These are phyloP conservation scores for Psilocybe sp. DNA, from an alignment of 768 basidiomycete species.

Conservation along the genomic window DNA sequence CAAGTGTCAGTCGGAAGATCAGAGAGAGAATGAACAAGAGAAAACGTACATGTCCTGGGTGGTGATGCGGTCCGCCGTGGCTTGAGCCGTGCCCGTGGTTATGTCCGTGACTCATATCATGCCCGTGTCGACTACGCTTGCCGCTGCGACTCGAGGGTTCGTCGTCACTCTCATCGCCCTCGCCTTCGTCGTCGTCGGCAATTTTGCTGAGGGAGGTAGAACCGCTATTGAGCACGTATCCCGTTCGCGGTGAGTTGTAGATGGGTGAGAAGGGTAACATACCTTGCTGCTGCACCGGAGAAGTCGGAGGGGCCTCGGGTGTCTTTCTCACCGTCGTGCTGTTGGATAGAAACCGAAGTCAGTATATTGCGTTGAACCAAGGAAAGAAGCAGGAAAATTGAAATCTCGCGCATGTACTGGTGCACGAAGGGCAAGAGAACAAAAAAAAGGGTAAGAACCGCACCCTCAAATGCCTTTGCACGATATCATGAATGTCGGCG, in stretches of 20 bases:
- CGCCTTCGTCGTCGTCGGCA: slow-evolving; percentile 40
- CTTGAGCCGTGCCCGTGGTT: slow-evolving; percentile 17
- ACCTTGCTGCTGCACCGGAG: slow-evolving; percentile 21
- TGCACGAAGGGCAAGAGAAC: slow-evolving; percentile 5
- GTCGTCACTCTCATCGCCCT: slow-evolving; percentile 38
- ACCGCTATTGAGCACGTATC: slow-evolving; percentile 14
- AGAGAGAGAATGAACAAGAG: no score
- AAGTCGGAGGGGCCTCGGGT: slow-evolving; percentile 45
- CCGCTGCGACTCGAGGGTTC: slow-evolving; percentile 12
- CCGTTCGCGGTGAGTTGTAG: no score
- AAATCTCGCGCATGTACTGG: no score
- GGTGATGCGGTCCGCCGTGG: background rate
- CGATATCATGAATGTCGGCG: slow-evolving; percentile 62
- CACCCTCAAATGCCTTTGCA: slow-evolving; percentile 61
- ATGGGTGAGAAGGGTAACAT: no score
- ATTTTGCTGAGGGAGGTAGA: slow-evolving; percentile 29
- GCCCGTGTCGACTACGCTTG: slow-evolving; percentile 32
- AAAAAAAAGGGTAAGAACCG: slow-evolving; percentile 12
- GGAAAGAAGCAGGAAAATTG: no score
- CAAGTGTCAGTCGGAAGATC: background rate
- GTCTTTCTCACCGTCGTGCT: slow-evolving; percentile 53
- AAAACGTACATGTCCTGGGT: no score
- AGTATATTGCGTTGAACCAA: no score
- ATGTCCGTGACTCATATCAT: slow-evolving; percentile 26
- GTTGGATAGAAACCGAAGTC: background rate